Evolutionary conservation across 306 rosid species (phyloP).

Genomic region (Cucumis cinereus): DNA sequence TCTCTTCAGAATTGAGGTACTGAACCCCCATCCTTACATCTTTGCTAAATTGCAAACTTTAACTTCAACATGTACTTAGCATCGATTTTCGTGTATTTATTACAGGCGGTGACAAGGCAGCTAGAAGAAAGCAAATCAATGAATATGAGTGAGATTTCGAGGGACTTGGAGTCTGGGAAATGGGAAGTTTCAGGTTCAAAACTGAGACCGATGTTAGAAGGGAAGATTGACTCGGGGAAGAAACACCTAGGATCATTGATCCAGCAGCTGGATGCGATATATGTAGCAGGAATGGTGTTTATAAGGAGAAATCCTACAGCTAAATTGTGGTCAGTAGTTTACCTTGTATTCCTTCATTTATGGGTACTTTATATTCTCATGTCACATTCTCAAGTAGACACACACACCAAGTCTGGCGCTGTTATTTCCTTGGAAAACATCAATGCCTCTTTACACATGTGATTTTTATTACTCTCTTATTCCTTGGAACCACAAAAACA

Average conservation of each 20-base stretch:
- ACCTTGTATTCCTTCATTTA: constrained; percentile 76
- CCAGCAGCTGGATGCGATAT: constrained; percentile 67
- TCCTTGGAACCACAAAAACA: not conserved
- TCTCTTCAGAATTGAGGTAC: constrained; percentile 78
- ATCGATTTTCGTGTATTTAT: not conserved
- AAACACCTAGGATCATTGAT: constrained; percentile 63
- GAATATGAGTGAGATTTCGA: constrained; percentile 20
- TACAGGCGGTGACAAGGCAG: constrained; percentile 61
- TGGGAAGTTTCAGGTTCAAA: constrained; percentile 57
- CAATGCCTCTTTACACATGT: constrained; percentile 27
- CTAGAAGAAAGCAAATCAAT: constrained; percentile 58
- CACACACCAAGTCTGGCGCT: constrained; percentile 64
- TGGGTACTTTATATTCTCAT: constrained; percentile 82
- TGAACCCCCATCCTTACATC: not conserved
- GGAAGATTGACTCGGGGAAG: constrained; percentile 60
- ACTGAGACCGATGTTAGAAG: constrained; percentile 52
- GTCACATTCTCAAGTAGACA: constrained; percentile 53
- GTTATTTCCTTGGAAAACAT: constrained; percentile 80
- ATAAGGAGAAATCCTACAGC: constrained; percentile 66
- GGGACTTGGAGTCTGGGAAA: constrained; percentile 62
- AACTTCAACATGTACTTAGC: not conserved
- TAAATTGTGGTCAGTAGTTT: constrained; percentile 62
- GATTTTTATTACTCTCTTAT: not conserved
- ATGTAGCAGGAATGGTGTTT: constrained; percentile 55
- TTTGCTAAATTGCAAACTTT: not conserved